Evolutionary conservation across 116 monocot genomes (phyloP).

Genomic region (Phalaenopsis hybrid): DNA sequence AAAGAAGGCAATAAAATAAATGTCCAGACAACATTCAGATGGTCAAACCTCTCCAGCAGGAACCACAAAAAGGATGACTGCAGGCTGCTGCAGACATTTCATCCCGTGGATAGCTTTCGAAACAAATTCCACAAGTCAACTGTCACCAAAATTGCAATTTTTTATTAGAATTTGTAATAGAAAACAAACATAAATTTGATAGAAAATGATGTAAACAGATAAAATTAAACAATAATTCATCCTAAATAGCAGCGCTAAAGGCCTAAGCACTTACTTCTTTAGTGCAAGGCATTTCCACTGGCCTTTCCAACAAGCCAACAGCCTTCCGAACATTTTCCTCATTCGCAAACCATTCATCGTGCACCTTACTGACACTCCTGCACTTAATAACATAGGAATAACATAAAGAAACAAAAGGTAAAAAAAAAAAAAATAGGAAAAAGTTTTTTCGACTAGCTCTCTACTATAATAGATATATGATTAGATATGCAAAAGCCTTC

Average conservation of each 20-base stretch:
- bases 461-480: neutral
- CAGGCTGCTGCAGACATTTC: conserved; percentile 46
- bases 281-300: conserved; percentile 39
- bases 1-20: neutral
- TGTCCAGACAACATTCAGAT: neutral
- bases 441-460: neutral
- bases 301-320: conserved; percentile 52
- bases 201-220: neutral
- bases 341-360: conserved; percentile 66
- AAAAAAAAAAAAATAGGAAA: neutral
- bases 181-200: neutral
- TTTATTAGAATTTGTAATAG: neutral
- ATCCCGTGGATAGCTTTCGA: conserved; percentile 39
- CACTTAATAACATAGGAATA: neutral
- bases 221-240: neutral
- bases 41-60: conserved; percentile 57
- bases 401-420: neutral
- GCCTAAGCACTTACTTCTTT: conserved; percentile 37
- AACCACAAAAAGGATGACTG: conserved; percentile 50
- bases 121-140: conserved; percentile 62
- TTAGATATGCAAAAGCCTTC: neutral
- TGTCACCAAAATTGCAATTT: conserved; percentile 8
- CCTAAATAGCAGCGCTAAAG: neutral
- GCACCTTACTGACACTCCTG: conserved; percentile 66
- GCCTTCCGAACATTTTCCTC: conserved; percentile 49